phyloP scores from a whole-genome alignment of 257 asterid species.

The Nicotiana paniculata region DNA sequence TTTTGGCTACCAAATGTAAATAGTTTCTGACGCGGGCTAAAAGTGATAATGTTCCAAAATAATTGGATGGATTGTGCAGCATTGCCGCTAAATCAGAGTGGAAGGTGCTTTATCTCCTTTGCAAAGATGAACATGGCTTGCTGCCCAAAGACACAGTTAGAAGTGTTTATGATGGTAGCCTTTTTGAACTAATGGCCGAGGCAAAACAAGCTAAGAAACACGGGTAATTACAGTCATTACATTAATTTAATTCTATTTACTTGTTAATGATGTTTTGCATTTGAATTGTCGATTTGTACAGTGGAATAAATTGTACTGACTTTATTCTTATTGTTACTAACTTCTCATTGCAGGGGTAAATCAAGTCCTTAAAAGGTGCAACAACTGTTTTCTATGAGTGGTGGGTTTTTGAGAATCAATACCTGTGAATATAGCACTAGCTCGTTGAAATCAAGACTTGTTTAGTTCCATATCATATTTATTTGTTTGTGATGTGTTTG shows the following conservation, averaged over 20 bases:
- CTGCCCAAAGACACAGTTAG: slow-evolving; percentile 2
- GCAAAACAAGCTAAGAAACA: slow-evolving; percentile 1
- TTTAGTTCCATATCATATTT: too few relatives aligned
- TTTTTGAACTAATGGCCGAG: slow-evolving; percentile 8
- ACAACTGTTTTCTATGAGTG: neutral
- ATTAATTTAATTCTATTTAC: neutral
- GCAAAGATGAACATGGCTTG: slow-evolving; percentile 3
- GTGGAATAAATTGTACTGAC: neutral
- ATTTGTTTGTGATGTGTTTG: neutral
- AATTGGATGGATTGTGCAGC: neutral
- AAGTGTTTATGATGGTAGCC: slow-evolving; percentile 10
- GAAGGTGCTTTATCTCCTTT: neutral
- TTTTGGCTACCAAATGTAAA: too few relatives aligned
- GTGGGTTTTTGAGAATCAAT: neutral
- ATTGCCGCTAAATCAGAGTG: slow-evolving; percentile 10
- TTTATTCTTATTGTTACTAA: neutral
- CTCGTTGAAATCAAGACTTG: neutral
- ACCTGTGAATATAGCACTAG: neutral
- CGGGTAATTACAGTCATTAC: neutral
- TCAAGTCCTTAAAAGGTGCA: neutral
- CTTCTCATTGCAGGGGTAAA: neutral
- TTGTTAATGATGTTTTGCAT: neutral
- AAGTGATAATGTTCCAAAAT: neutral
- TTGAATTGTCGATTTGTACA: too few relatives aligned
- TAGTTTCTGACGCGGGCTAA: too few relatives aligned